Percentiles rank a stretch among this genome's conserved stretches.
These are phyloP conservation scores for Phytophthora cryptogea DNA, from an alignment of 352 stramenopile genomes.

Conservation along the genomic window DNA sequence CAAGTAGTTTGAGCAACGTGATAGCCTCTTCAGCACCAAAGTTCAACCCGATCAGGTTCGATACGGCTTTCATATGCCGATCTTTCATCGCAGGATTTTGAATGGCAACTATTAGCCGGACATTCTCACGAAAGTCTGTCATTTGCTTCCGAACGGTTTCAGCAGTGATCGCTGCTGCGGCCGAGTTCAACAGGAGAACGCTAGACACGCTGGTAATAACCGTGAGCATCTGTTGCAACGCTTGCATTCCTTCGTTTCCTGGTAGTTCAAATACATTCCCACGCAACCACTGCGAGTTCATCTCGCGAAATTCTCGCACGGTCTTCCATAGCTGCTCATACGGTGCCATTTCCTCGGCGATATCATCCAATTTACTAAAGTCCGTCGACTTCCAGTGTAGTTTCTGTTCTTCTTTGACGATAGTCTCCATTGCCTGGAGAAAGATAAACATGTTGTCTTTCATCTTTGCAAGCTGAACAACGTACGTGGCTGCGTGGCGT, in stretches of 20 bases:
- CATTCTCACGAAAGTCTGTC: conserved; percentile 71
- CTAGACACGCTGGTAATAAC: conserved; percentile 61
- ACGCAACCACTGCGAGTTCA: conserved; percentile 66
- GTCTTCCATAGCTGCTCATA: conserved; percentile 82
- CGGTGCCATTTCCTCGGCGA: conserved; percentile 72
- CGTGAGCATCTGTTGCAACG: conserved; percentile 60
- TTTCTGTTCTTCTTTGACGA: conserved; percentile 65
- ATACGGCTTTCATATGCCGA: conserved; percentile 65
- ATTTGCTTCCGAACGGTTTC: conserved; percentile 85
- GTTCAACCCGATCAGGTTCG: conserved; percentile 47
- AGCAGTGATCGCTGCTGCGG: conserved; percentile 61
- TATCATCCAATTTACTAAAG: conserved; percentile 75
- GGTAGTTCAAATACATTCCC: conserved; percentile 71
- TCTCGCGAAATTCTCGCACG: conserved; percentile 72
- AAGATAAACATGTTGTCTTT: conserved; percentile 66
- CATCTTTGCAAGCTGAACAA: conserved; percentile 75
- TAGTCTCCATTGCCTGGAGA: conserved; percentile 56
- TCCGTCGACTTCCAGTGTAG: conserved; percentile 73
- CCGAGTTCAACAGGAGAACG: conserved; percentile 56
- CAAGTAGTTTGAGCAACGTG: conserved; percentile 72
- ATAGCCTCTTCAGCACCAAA: conserved; percentile 57
- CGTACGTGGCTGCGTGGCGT: conserved; percentile 73
- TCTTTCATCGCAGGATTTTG: conserved; percentile 70
- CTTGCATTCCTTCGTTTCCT: conserved; percentile 50
- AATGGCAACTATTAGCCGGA: conserved; percentile 66